Conservation (phyloP, 129 eudicot genomes). For the Flaveria sonorensis region DNA sequence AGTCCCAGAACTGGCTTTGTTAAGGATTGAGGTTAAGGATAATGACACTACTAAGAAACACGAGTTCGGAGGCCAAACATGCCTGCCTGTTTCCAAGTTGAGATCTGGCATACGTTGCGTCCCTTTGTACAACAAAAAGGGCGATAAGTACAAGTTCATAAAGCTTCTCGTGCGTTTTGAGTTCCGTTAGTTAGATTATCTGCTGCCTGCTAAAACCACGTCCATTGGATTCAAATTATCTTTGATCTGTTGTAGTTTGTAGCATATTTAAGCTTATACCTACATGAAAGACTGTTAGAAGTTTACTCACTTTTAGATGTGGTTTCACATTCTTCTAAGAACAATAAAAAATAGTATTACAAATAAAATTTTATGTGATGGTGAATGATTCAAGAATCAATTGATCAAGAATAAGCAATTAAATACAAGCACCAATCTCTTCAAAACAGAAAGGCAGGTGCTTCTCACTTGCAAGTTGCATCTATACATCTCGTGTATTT, state of each 20-base stretch:
- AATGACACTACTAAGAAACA: slow-evolving; percentile 43
- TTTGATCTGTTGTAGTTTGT: not conserved
- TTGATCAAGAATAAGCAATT: no score
- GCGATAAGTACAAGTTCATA: slow-evolving; percentile 54
- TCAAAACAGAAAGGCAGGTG: no score
- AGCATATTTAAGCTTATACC: not conserved
- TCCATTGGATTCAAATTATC: not conserved
- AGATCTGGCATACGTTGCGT: slow-evolving; percentile 73
- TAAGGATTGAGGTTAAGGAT: slow-evolving; percentile 59
- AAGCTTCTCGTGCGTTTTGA: slow-evolving; percentile 80
- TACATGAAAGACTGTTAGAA: not conserved
- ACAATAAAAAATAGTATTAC: no score
- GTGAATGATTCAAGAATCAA: no score
- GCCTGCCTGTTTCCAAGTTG: slow-evolving; percentile 70
- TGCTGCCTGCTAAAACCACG: not conserved
- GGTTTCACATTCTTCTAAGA: no score
- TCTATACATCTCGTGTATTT: no score
- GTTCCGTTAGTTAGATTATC: slow-evolving; percentile 25
- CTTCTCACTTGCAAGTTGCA: no score
- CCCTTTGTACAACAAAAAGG: slow-evolving; percentile 52
- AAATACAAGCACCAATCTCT: no score
- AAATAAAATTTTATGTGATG: no score
- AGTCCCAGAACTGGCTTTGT: slow-evolving; percentile 76
- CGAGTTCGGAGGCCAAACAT: slow-evolving; percentile 86
- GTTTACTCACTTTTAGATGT: no score